Base-by-base conservation (phyloP, 768 basidiomycete genomes). In the Podaxis carcinomalis region DNA sequence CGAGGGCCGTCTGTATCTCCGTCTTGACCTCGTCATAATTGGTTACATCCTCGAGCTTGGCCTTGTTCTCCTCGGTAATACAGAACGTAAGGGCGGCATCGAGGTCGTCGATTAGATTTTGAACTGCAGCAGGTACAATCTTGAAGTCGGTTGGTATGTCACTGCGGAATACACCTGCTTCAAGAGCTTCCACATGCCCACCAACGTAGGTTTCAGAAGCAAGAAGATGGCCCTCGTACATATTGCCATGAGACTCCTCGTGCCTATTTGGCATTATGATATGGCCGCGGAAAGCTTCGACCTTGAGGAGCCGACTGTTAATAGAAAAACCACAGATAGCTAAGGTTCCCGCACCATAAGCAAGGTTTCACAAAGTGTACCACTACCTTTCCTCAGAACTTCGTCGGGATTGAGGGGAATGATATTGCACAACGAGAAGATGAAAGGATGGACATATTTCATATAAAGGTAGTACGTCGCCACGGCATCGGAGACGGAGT, bases 391-490 rank as follows among this genome's bases (percentile, higher is more conserved):
- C 54, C 96, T 81, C 65, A 98, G 74, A 4, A 98, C 97, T 63
- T 99, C 97, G 68, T 99, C 97, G 2, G 97, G 95, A 68, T 88
- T 89, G 56, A 99, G 82, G 10, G 97, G 96, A 66, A 99, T 98
- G 73, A 98, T 99, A 79, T 97, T 99, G 75, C 97, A 98, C 39
- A 99, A 76, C 7, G 97, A 98, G 78, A 99, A 99, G 64, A 99
- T 93, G 82, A 99, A 99, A 0, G 97, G 97, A 69, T 98, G 95
- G 9, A 99, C 95, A 68, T 99, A 99, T 95, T 98, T 99, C 97
- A 98, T 99, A 77, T 99, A 98, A 37, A 99, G 83, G 73, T 98
- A 98, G 73, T 99, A 98, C 1, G 97, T 99, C n/a, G 97, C 96
- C 9, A 98, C 97, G 0, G 97, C 97, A 81, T 99, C 97, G 72